These are phyloP conservation scores for Xanthoceras sorbifolium DNA, from an alignment of 345 rosid species.

Conservation along the genomic window DNA sequence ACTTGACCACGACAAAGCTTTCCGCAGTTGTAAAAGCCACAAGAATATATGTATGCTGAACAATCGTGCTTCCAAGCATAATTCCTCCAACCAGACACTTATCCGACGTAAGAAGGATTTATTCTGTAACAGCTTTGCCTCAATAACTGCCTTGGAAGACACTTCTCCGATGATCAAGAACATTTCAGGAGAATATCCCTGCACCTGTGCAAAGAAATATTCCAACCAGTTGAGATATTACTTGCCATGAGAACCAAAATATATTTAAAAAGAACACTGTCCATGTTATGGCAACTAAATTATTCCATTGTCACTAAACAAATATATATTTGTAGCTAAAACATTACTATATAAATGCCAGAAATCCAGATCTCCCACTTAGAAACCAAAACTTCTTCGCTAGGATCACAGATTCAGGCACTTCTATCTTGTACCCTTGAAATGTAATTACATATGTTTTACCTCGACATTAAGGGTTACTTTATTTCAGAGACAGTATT, in stretches of 20 bases:
- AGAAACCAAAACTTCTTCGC: not conserved
- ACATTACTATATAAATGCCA: not conserved
- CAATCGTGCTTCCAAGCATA: slow-evolving; percentile 64
- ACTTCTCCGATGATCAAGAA: slow-evolving; percentile 78
- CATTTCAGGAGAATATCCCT: slow-evolving; percentile 74
- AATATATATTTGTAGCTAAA: not conserved
- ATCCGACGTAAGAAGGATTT: slow-evolving; percentile 56
- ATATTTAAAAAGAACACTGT: not conserved
- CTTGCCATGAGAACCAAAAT: not conserved
- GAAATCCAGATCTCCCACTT: not conserved
- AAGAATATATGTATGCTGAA: slow-evolving; percentile 62
- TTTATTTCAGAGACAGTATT: too few species aligned
- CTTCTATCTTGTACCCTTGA: too few species aligned
- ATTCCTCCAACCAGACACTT: slow-evolving; percentile 63
- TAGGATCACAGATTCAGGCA: not conserved
- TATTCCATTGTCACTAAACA: not conserved
- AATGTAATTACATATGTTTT: too few species aligned
- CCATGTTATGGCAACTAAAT: not conserved
- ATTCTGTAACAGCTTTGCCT: slow-evolving; percentile 63
- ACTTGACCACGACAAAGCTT: slow-evolving; percentile 44
- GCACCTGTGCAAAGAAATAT: slow-evolving; percentile 45
- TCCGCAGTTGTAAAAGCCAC: slow-evolving; percentile 67
- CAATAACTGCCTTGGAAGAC: slow-evolving; percentile 80
- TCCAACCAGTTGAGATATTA: not conserved
- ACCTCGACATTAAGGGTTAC: too few species aligned